These are phyloP conservation scores for Trebouxia sp. DNA, from an alignment of 139 green algal species.

Conservation along the genomic window DNA sequence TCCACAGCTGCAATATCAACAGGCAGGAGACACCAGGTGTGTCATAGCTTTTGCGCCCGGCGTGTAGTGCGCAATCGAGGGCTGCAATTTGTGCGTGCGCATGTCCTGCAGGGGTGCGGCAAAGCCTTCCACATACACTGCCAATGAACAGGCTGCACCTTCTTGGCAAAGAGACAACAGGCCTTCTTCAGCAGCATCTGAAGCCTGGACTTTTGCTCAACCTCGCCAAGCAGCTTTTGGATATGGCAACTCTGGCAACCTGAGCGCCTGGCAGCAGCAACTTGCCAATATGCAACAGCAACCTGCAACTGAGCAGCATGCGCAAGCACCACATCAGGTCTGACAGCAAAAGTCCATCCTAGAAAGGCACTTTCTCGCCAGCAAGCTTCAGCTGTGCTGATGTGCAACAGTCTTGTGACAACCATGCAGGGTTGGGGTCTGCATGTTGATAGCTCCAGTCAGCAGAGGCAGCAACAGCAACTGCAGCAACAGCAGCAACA, in stretches of 20 bases:
- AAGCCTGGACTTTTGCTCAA: not conserved
- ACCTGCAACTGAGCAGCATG: not conserved
- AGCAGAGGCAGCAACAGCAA: not conserved
- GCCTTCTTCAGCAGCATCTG: not conserved
- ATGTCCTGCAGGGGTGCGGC: not conserved
- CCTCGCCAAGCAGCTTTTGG: not conserved
- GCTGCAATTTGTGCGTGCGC: not conserved
- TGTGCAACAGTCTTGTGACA: not conserved
- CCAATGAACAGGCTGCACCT: not conserved
- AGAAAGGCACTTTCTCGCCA: not conserved
- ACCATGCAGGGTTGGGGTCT: not conserved
- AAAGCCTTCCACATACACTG: not conserved
- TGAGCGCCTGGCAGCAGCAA: not conserved
- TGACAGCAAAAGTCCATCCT: not conserved
- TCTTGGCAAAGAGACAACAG: not conserved
- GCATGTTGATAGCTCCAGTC: not conserved
- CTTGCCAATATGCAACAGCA: not conserved
- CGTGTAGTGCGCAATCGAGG: not conserved
- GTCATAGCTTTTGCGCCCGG: too few relatives aligned
- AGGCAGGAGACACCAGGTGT: not conserved
- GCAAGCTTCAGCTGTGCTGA: not conserved
- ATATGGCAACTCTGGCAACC: not conserved
- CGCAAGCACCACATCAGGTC: not conserved
- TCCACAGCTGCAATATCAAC: not conserved
- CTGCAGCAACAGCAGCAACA: slow-evolving; percentile 64